Evolutionary conservation across 371 early-diverging fungal species (phyloP), one percentile per base, ranked within the genome.

Genomic region (Rhizopus sp.): DNA sequence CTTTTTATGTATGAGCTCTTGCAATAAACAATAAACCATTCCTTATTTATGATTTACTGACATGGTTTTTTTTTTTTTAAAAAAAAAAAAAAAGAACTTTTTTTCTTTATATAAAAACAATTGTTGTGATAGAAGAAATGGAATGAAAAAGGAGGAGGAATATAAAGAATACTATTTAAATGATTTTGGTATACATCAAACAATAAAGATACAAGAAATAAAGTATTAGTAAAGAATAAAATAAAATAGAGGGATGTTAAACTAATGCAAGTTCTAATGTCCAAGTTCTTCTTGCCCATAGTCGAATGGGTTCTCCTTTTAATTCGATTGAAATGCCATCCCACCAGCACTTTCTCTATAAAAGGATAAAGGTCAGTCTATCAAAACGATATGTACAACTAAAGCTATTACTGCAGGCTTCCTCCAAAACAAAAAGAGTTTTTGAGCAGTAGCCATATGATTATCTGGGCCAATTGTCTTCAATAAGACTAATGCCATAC

Each of bases 201-300:
- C 9, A 46, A 46, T 29, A 46, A 46, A 46, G 15, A 23, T 7
- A 29, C 7, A 9, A 9, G 16, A 1, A 23, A 23, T 23, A 23
- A 23, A 23, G 23, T 23, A 23, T 23, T 23, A 23, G 23, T 23
- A 23, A 23, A 23, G 23, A 23, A 23, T 29, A 52, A 35, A 12
- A 37, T 39, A 38, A 59, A 60, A 51, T 23, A 46, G 29, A 46
- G 46, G 30, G 9, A 46, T 23, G 16, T 75, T 83, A 89, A 45
- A 89, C 84, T 33, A 92, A 73, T 39, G 87, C 91, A 60, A 92
- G 69, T 67, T 92, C 93, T 55, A 92, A 70, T 10, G 91, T 91
- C 93, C 93, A 92, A 38, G 88, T 91, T 52, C 91, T 79, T 66
- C 93, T 75, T 64, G 89, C 88, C 93, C 93, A 92, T 55, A 92